Base-by-base conservation (phyloP, 2,329 filamentous ascomycete species). In the Fusarium sp. region DNA sequence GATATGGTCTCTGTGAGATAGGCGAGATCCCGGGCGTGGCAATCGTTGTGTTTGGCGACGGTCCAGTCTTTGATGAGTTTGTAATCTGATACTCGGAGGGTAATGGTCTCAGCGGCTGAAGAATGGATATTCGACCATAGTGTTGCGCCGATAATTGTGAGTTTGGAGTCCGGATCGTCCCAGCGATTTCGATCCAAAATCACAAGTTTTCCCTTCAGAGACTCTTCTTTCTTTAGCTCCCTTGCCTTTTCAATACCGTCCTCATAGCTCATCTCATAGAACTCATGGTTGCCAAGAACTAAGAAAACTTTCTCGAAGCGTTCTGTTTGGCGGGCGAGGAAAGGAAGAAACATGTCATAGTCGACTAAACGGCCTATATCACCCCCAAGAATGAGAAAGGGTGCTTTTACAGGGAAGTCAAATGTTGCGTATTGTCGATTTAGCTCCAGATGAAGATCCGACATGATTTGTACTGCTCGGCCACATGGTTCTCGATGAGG, bases 111-210 rank as follows among this genome's bases (percentile, higher is more conserved):
- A 17, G 74, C 79, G 9, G 81, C 80, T 10, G 83, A 78, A 0
- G 81, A 70, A 1, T 86, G 82, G 11, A 91, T 83, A 1, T 79
- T 72, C 4, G 88, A 89, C 86, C 89, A 90, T 1, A 91, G 81
- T 4, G 88, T 89, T 70, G 87, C 90, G 11, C 89, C 89, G 4
- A 91, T 78, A 6, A 91, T 79, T 6, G 85, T 87, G n/a, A 89
- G 59, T 30, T 77, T 77, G 2, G 85, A 84, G 4, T 79, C 78
- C 3, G 81, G 77, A 24, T 86, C 84, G 30, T 82, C 78, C 70
- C 82, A 85, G 12, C 83, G 74, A 24, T 78, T 79, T 24, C 82
- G 81, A 70, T 89, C 79, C 42, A 90, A 75, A 8, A 90, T 73
- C 8, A 84, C 78, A 17, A 89, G 59, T 39, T 80, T 83, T 0